Evolutionary conservation across 345 rosid species (phyloP).

Genomic region (Camelina sativa): DNA sequence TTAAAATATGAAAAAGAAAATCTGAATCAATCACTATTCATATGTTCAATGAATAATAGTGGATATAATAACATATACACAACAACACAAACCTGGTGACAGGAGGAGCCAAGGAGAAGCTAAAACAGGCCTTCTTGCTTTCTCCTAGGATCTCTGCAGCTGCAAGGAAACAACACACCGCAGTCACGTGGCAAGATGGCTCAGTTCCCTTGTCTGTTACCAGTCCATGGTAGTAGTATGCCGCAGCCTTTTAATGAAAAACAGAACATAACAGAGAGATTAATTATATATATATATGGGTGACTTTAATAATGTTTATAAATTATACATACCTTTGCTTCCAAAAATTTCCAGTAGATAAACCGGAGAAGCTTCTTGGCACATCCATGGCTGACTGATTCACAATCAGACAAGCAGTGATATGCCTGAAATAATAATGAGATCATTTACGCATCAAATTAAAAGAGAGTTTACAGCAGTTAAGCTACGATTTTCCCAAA

Average conservation of each 20-base stretch:
- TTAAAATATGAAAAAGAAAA: not conserved
- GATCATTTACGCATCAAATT: conserved; percentile 9
- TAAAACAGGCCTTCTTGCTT: conserved; percentile 88
- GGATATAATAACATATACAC: not conserved
- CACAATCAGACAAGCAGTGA: conserved; percentile 64
- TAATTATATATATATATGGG: too few relatives aligned
- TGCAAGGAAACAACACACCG: conserved; percentile 88
- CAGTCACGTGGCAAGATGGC: conserved; percentile 64
- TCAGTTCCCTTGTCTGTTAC: conserved; percentile 85
- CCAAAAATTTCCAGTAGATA: conserved; percentile 90
- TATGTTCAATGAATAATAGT: not conserved
- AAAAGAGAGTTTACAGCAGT: conserved; percentile 1
- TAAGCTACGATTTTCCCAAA: not conserved
- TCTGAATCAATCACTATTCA: not conserved
- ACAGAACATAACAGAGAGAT: conserved; percentile 5
- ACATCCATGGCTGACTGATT: conserved; percentile 45
- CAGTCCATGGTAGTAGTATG: conserved; percentile 92
- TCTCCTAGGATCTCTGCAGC: conserved; percentile 77
- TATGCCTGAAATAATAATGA: conserved; percentile 57
- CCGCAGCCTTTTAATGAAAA: conserved; percentile 63
- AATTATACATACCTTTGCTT: conserved; percentile 71
- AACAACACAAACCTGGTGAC: conserved; percentile 64
- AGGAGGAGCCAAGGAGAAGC: conserved; percentile 78
- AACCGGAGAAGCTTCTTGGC: conserved; percentile 81
- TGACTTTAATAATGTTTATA: not conserved